Base-by-base conservation (phyloP, 2,329 filamentous ascomycete species). In the Lasiodiplodia gonubiensis region DNA sequence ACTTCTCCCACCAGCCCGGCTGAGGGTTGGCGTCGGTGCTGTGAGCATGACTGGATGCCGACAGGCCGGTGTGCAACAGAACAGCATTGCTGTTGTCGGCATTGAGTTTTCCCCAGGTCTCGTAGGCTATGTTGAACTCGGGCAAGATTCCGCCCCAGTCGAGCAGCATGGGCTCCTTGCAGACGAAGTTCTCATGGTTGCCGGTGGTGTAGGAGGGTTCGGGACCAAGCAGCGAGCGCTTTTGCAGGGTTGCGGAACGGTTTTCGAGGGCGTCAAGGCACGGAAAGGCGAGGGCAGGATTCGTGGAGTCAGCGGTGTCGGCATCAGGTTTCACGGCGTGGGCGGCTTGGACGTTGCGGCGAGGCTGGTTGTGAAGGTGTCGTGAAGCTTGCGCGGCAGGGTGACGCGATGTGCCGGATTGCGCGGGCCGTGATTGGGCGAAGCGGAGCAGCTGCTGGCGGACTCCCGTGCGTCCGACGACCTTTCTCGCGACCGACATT, bases 1-100 rank as follows among this genome's bases (percentile, higher is more conserved):
- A 99, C 79, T 91, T 94, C 80, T 99, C 95, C 95, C 95, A 99
- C 95, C 95, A 99, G 3, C 95, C 95, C 0, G 93, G 91, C 77
- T 94, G 91, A 0, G 92, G 87, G 78, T 99, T 99, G 11, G 85
- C 83, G 64, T 87, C 85, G n/a, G 94, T 98, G 68, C 93, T 97
- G 76, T 94, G 94, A 2, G 95, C 95, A 80, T 99, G 95, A 67
- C 94, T 98, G 7, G 94, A 97, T n/a, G 95, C 95, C 0, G 94
- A 97, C 5, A 99, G 85, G 10, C 95, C 95, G 0, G 95, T 99
- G 77, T 98, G 93, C 2, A 99, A 82, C 10, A 99, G 85, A 69
- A 99, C 95, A 4, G 90, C 93, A 78, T 99, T 99, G 76, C 88
- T 92, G 79, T 87, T 91, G 79, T 93, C 89, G 21, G 84, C 81